phyloP scores from a whole-genome alignment of 1,139 yeast genomes.

The Zhuliangozyma blackwelliae region DNA sequence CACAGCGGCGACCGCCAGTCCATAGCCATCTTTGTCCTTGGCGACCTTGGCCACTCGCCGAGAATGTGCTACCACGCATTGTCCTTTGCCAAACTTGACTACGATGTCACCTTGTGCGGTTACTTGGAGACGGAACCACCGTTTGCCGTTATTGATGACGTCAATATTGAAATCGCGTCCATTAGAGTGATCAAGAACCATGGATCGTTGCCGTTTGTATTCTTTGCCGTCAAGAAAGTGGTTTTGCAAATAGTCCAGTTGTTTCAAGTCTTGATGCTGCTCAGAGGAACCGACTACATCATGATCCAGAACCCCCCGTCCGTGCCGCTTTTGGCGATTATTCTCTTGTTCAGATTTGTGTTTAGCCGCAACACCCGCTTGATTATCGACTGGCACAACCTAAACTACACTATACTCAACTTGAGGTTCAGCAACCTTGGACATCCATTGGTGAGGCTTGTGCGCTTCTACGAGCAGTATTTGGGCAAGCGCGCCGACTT shows the following conservation, averaged over 20 bases:
- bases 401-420: slow-evolving; percentile 80
- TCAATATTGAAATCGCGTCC: slow-evolving; percentile 48
- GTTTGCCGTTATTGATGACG: slow-evolving; percentile 43
- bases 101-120: slow-evolving; percentile 81
- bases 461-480: slow-evolving; percentile 52
- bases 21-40: slow-evolving; percentile 76
- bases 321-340: slow-evolving; percentile 70
- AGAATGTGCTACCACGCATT: slow-evolving; percentile 89
- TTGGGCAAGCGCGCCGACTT: slow-evolving; percentile 57
- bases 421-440: slow-evolving; percentile 49
- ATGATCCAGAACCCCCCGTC: slow-evolving; percentile 92
- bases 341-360: slow-evolving; percentile 49
- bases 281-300: slow-evolving; percentile 66
- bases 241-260: slow-evolving; percentile 49
- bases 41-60: slow-evolving; percentile 95
- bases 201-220: slow-evolving; percentile 45
- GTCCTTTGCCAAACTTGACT: slow-evolving; percentile 66
- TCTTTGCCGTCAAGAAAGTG: slow-evolving; percentile 61
- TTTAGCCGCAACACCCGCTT: slow-evolving; percentile 58
- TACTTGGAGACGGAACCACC: slow-evolving; percentile 64
- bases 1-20: slow-evolving; percentile 35
- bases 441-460: slow-evolving; percentile 61
- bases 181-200: slow-evolving; percentile 46
- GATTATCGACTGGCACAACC: slow-evolving; percentile 94
- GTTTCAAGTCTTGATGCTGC: slow-evolving; percentile 41